Evolutionary conservation across 208 protist genomes (phyloP).

Genomic region (Tritrichomonas musculus): DNA sequence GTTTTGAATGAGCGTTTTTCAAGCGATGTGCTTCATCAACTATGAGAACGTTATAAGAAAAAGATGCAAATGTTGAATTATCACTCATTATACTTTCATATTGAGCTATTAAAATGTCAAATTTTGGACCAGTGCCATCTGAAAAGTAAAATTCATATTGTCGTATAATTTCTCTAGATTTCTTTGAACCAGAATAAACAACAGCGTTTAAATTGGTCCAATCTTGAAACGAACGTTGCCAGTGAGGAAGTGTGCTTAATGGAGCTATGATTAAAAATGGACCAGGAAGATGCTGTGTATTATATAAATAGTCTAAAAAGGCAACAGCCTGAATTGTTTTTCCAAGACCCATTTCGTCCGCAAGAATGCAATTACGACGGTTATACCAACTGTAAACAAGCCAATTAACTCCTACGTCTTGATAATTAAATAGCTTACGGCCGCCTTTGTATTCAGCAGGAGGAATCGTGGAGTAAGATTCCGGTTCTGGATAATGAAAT

Average conservation of each 20-base stretch:
- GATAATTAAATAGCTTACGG: constrained; percentile 44
- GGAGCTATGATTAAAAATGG: constrained; percentile 66
- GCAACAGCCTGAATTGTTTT: constrained; percentile 41
- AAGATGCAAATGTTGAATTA: constrained; percentile 21
- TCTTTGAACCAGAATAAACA: constrained; percentile 2
- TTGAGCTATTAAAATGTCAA: background rate
- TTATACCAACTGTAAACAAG: constrained; percentile 48
- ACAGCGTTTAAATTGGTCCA: constrained; percentile 33
- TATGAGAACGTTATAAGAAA: constrained; percentile 42
- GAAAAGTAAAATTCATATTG: background rate
- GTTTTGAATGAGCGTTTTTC: constrained; percentile 41
- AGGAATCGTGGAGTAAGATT: background rate
- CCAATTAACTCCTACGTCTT: constrained; percentile 54
- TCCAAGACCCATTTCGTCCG: constrained; percentile 54
- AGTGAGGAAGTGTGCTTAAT: constrained; percentile 57
- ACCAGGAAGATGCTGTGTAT: constrained; percentile 32
- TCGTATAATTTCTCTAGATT: background rate
- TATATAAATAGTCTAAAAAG: background rate
- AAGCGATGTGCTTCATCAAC: constrained; percentile 55
- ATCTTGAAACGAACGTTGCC: constrained; percentile 53
- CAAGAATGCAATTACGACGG: constrained; percentile 44
- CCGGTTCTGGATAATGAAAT: background rate
- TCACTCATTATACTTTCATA: constrained; percentile 47
- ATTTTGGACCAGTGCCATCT: background rate
- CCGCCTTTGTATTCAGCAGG: constrained; percentile 12